Conservation (phyloP, 257 asterid species). For the Solanum chilense region DNA sequence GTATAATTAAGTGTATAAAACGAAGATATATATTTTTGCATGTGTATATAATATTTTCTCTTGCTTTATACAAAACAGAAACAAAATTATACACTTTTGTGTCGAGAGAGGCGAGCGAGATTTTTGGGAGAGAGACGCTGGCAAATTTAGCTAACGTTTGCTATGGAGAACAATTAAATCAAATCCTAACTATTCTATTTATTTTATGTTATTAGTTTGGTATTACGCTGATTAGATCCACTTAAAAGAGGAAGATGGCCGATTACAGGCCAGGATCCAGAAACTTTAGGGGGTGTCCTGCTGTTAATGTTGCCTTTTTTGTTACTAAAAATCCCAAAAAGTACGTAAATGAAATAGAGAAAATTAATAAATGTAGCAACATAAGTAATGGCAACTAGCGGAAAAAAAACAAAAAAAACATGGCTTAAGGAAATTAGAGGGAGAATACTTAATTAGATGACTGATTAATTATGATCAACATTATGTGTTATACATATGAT, state of each 20-base stretch:
- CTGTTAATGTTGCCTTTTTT: no score
- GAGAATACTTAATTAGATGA: not conserved
- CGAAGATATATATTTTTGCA: no score
- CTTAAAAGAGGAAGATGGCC: conserved; percentile 26
- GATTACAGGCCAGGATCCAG: conserved; percentile 10
- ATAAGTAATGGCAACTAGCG: not conserved
- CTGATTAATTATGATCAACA: not conserved
- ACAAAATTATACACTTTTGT: no score
- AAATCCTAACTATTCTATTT: no score
- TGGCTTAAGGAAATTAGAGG: not conserved
- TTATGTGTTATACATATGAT: not conserved
- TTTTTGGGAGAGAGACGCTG: no score
- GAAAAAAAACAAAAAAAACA: not conserved
- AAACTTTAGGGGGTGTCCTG: not conserved
- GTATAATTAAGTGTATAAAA: no score
- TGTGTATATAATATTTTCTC: no score
- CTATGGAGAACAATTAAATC: no score
- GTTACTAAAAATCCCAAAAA: not conserved
- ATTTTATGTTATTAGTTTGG: no score
- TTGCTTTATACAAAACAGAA: no score
- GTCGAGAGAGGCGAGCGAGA: no score
- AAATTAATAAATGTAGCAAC: not conserved
- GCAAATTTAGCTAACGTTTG: no score
- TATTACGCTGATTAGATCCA: not conserved
- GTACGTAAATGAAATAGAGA: not conserved